Evolutionary conservation across 106 monocot species (phyloP), one percentile per base, ranked within the genome.

Genomic region (Allium sativum): DNA sequence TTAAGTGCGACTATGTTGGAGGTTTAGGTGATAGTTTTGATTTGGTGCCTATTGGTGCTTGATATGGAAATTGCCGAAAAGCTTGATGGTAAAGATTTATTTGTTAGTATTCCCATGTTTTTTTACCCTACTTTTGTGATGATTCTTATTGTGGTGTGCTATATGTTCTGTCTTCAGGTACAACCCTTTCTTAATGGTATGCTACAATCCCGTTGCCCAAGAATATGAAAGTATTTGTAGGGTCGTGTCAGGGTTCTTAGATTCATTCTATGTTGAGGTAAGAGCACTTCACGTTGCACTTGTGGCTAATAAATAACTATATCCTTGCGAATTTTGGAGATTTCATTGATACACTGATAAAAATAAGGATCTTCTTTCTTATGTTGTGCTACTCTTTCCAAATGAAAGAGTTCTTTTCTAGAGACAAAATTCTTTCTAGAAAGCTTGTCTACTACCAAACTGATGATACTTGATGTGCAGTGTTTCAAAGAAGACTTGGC

Each of bases 141-240:
- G 7, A 2, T 43, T 53, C 44, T 17, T 46, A 58, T 12, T 44
- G 16, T 45, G 41, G 54, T 55, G 51, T 47, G 8, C 11, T 55
- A 19, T 10, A 21, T 13, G 31, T 2, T 58, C 44, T 50, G 74
- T 50, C 58, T 68, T 61, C 89, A 95, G 95, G 95, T 95, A 87
- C 61, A 96, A 90, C 68, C 95, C 95, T 52, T 96, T 90, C 68
- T 90, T 96, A 15, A 79, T 96, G 84, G 95, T 90, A 65, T 96
- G 90, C 82, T 90, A 90, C 71, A 87, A 96, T 52, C 86, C 81
- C 64, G 87, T 84, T 53, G 61, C 74, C 43, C 90, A 96, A 78
- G 95, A 90, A 62, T 96, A 68, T 74, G 90, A 96, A 69, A 96
- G 95, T 76, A 84, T 96, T 9, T 90, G 95, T 74, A 72, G 95